Base-by-base conservation (phyloP, 768 basidiomycete genomes). In the Terana coerulea region DNA sequence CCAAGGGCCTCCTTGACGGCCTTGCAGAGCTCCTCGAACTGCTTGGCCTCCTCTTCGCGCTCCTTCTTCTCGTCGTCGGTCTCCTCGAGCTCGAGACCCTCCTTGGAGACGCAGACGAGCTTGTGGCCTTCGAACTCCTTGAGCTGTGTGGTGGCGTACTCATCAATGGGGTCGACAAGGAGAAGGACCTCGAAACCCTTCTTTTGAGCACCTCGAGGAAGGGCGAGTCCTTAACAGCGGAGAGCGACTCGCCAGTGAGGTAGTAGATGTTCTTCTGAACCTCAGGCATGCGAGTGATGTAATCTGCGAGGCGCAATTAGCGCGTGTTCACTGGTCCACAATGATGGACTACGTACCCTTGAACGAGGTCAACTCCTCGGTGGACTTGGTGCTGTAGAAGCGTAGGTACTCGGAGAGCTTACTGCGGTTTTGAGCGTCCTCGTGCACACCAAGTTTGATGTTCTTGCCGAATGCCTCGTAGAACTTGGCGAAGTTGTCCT, bases 171-270 rank as follows among this genome's bases (percentile, higher is more conserved):
- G 77, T 98, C 95, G 61, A 97, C 91, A 53, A 99, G 86, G 59
- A 99, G 86, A 45, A 99, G 81, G 57, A 97, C 93, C 72, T 98
- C 95, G 70, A 98, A 98, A 75, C 91, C 91, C 81, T 91, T 98
- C 89, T 93, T 95, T 95, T 98, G 69, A 98, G 86, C 44, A 95
- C 91, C 75, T 98, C 95, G 51, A 98, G 86, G 95, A 98, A 98
- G 17, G 95, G 95, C 40, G 95, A 98, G 71, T 98, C 93, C 65
- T 80, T 84, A 62, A 88, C 83, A 49, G 91, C 80, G 51, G 84
- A 85, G 47, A 99, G 87, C 5, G 93, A 95, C 78, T 99, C 95
- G 70, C 95, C 95, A 49, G 95, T 99, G 61, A 98, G 88, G 79
- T 95, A 98, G 83, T 98, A 99, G 72, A 99, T 92, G 60, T 92